These are phyloP conservation scores for Calocera cornea DNA, from an alignment of 768 basidiomycete genomes.

Conservation along the genomic window DNA sequence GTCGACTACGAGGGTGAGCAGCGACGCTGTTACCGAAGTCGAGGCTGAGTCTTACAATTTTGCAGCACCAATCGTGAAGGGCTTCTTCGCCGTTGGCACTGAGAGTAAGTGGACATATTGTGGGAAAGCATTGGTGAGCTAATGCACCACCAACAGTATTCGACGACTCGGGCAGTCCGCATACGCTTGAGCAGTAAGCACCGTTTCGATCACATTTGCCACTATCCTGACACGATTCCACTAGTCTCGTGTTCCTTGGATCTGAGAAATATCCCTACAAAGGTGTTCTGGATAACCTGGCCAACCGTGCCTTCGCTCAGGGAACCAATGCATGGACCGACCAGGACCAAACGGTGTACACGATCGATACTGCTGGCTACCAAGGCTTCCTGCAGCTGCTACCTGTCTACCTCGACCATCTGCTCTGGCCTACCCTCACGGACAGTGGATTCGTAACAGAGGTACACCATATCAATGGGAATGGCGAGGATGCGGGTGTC, in stretches of 20 bases:
- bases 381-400: slow-evolving; percentile 79
- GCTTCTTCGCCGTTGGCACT: slow-evolving; percentile 78
- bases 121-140: background rate
- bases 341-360: slow-evolving; percentile 89
- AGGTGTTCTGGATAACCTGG: slow-evolving; percentile 86
- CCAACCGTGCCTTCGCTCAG: slow-evolving; percentile 84
- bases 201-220: background rate
- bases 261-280: slow-evolving; percentile 93
- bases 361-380: slow-evolving; percentile 86
- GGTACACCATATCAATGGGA: slow-evolving; percentile 83
- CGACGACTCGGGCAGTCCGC: slow-evolving; percentile 87
- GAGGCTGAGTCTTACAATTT: slow-evolving; percentile 14
- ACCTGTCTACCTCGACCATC: slow-evolving; percentile 89
- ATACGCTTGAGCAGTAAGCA: slow-evolving; percentile 86
- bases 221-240: slow-evolving; percentile 6
- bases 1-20: slow-evolving; percentile 70
- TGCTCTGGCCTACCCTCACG: slow-evolving; percentile 89
- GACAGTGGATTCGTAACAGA: slow-evolving; percentile 67
- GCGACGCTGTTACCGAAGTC: slow-evolving; percentile 8
- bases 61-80: slow-evolving; percentile 74
- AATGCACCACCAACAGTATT: slow-evolving; percentile 44
- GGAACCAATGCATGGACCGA: slow-evolving; percentile 98
- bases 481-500: slow-evolving; percentile 86
- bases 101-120: slow-evolving; percentile 50
- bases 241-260: slow-evolving; percentile 86